Percentiles rank a stretch among this genome's conserved stretches.
phyloP scores from a whole-genome alignment of 2,329 filamentous ascomycete species.

The Alternaria panax region DNA sequence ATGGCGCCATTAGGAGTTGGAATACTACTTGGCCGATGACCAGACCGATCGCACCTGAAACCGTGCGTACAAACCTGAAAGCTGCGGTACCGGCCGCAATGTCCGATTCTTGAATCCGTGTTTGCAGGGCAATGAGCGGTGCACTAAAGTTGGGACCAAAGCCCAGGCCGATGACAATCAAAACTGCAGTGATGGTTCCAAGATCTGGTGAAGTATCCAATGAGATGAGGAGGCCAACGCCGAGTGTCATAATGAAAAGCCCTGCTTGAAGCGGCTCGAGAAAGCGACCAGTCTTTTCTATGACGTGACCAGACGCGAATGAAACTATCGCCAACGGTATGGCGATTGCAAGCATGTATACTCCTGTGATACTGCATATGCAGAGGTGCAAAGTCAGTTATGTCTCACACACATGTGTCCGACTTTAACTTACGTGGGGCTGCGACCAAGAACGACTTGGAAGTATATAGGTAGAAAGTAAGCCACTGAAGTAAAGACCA shows the following conservation, averaged over 20 bases:
- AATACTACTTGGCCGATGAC: conserved; percentile 62
- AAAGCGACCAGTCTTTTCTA: conserved; percentile 55
- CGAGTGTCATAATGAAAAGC: conserved; percentile 42
- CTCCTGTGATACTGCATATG: conserved; percentile 53
- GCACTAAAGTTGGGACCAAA: conserved; percentile 64
- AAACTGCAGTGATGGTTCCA: conserved; percentile 54
- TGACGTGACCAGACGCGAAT: conserved; percentile 56
- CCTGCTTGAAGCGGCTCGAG: conserved; percentile 46
- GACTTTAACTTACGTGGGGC: conserved; percentile 38
- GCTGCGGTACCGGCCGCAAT: conserved; percentile 61
- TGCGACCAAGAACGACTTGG: conserved; percentile 63
- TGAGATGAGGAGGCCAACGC: conserved; percentile 44
- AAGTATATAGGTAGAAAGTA: conserved; percentile 80
- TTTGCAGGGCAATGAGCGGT: conserved; percentile 64
- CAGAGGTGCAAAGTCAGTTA: not conserved
- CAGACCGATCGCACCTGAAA: conserved; percentile 57
- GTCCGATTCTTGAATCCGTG: conserved; percentile 61
- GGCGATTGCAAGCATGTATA: conserved; percentile 68
- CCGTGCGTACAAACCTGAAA: conserved; percentile 56
- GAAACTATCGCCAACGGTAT: conserved; percentile 55
- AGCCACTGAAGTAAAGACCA: conserved; percentile 69
- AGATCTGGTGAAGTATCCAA: conserved; percentile 24
- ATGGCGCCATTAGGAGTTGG: conserved; percentile 64
- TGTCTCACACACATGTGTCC: not conserved
- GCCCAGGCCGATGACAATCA: conserved; percentile 61